Base-by-base conservation (phyloP, 495 filamentous ascomycete genomes). In the Penicillium dipodomyicola region DNA sequence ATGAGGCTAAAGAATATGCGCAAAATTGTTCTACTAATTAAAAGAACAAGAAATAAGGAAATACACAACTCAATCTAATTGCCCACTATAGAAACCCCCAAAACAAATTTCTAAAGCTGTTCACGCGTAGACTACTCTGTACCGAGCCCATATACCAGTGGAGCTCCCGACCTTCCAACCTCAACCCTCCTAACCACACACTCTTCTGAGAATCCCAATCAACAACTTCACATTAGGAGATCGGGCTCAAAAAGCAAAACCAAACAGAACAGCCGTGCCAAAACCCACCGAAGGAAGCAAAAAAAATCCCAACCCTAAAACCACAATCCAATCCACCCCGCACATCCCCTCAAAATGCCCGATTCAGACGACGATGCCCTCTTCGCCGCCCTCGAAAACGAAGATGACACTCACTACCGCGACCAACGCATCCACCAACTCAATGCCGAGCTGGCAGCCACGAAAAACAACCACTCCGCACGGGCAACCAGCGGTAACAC, bases 381-480 rank as follows among this genome's bases (percentile, higher is more conserved):
- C 37, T 82, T 92, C 63, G 81, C 81, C 35, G 76, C 81, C 48
- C 83, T 92, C 32, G 88, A 91, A 73, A 74, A 77, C 50, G 83
- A 87, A 69, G 69, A 81, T 57, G 80, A 86, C 50, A 77, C 82
- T 56, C 75, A 76, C 51, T 88, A 89, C 72, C 84, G 89, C 52
- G 85, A 86, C 65, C 77, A 83, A 48, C 82, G 89, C 30, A 80
- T 91, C 52, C 81, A 89, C 60, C 85, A 90, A 68, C 78, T 92
- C 4, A 83, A 88, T 65, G 74, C 82, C 37, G 86, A 89, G 63
- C 80, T 83, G 57, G 65, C 74, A 5, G 70, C 75, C 8, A 70
- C 78, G 30, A 79, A 80, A 63, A 66, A 63, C 35, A 68, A 65
- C 52, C 61, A 59, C 52, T 54, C 47, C 30, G 11, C 45, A 29